These are phyloP conservation scores for Lactarius indigo DNA, from an alignment of 768 basidiomycete species.

Conservation along the genomic window DNA sequence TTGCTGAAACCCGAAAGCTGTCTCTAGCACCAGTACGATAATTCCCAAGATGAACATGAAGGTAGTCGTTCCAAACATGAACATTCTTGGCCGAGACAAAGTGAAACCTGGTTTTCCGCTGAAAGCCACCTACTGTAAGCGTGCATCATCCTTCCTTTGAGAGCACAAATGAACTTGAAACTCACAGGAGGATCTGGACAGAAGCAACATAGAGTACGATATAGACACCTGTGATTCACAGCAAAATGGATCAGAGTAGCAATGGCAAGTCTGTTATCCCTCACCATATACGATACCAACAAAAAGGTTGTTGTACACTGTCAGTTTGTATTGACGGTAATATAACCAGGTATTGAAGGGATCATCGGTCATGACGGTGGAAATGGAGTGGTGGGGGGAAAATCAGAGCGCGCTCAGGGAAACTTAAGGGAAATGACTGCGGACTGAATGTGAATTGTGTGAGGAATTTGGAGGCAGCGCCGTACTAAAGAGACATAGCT, in stretches of 20 bases:
- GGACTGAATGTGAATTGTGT: too few relatives aligned
- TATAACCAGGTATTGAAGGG: too few relatives aligned
- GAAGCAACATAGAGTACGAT: conserved; percentile 4
- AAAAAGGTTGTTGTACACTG: too few relatives aligned
- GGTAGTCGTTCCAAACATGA: neutral
- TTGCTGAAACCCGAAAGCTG: neutral
- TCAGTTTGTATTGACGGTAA: too few relatives aligned
- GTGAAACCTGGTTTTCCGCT: conserved; percentile 6
- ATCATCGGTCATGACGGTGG: too few relatives aligned
- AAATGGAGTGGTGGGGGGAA: too few relatives aligned
- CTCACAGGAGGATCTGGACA: conserved; percentile 14
- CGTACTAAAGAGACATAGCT: too few relatives aligned
- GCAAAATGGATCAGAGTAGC: neutral
- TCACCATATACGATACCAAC: too few relatives aligned
- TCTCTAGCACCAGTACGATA: conserved; percentile 9
- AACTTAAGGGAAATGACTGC: too few relatives aligned
- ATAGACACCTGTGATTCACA: neutral
- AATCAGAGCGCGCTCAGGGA: too few relatives aligned
- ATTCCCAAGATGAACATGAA: conserved; percentile 12
- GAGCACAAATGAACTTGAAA: neutral
- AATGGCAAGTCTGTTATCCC: neutral
- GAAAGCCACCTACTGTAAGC: neutral
- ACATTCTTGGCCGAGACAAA: conserved; percentile 7
- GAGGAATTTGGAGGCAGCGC: too few relatives aligned
- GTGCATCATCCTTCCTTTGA: neutral